phyloP scores from a whole-genome alignment of 1,284 basidiomycete species.

The Earliella scabrosa region DNA sequence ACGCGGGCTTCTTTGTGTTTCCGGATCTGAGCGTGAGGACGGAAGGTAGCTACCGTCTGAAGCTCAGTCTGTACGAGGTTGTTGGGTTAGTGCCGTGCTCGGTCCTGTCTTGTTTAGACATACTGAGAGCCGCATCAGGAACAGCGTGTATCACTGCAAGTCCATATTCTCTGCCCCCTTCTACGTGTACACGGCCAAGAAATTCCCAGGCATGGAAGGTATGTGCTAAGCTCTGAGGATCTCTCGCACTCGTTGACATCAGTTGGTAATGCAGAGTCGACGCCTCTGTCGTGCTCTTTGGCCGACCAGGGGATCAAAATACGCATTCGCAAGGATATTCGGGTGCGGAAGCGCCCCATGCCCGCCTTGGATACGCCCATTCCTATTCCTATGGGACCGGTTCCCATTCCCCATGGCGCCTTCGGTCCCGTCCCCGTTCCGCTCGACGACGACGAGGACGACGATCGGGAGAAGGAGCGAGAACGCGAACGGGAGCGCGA shows the following conservation, averaged over 20 bases:
- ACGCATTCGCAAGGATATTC: constrained; percentile 87
- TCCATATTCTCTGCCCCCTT: constrained; percentile 86
- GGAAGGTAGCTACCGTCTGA: constrained; percentile 87
- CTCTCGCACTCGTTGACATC: too few relatives aligned
- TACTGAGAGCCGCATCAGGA: constrained; percentile 14
- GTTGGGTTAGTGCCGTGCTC: constrained; percentile 69
- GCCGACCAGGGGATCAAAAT: constrained; percentile 95
- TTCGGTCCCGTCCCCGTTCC: constrained; percentile 41
- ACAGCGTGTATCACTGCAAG: constrained; percentile 71
- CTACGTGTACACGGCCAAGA: constrained; percentile 93
- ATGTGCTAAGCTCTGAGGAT: constrained; percentile 22
- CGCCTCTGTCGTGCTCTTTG: constrained; percentile 84
- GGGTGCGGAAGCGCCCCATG: constrained; percentile 71
- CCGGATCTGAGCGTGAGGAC: constrained; percentile 88
- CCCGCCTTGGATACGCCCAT: constrained; percentile 40
- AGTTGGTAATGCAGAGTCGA: constrained; percentile 69
- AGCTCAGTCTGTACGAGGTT: constrained; percentile 92
- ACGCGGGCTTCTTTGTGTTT: constrained; percentile 92
- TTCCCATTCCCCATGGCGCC: constrained; percentile 22
- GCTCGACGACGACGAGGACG: constrained; percentile 38
- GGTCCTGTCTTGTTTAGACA: background rate
- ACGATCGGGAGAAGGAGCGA: constrained; percentile 26
- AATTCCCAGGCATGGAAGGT: constrained; percentile 95
- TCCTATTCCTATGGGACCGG: constrained; percentile 28
- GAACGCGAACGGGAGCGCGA: constrained; percentile 26